Percentiles rank a stretch among this genome's conserved stretches.
phyloP scores from a whole-genome alignment of 352 stramenopile genomes.

The Pythium phragmitis region DNA sequence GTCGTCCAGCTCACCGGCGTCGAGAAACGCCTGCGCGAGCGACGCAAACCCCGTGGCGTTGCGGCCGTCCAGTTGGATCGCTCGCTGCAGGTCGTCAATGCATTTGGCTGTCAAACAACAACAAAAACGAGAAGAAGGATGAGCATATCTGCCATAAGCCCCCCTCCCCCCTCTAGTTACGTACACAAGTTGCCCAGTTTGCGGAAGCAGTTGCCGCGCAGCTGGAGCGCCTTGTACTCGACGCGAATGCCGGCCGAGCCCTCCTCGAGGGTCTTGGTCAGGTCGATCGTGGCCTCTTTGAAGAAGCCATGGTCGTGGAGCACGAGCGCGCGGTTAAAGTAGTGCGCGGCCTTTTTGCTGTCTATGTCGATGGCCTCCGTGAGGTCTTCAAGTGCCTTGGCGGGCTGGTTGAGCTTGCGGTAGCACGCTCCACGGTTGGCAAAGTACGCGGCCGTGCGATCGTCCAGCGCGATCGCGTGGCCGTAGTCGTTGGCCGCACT shows the following conservation, averaged over 20 bases:
- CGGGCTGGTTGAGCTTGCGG: conserved; percentile 63
- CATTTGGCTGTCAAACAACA: conserved; percentile 35
- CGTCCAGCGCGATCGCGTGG: conserved; percentile 57
- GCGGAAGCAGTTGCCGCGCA: conserved; percentile 63
- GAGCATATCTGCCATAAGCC: not conserved
- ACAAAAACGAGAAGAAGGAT: not conserved
- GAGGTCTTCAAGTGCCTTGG: conserved; percentile 64
- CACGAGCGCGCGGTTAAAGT: conserved; percentile 75
- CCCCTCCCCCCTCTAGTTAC: not conserved
- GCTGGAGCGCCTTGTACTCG: conserved; percentile 70
- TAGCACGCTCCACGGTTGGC: conserved; percentile 70
- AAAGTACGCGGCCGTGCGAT: conserved; percentile 67
- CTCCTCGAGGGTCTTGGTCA: conserved; percentile 74
- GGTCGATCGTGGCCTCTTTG: conserved; percentile 68
- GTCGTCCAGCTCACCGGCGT: conserved; percentile 48
- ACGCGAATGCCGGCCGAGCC: conserved; percentile 49
- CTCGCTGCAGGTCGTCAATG: conserved; percentile 68
- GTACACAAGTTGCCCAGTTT: conserved; percentile 50
- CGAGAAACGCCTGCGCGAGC: conserved; percentile 66
- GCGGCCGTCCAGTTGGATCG: conserved; percentile 67
- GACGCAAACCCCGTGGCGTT: conserved; percentile 61
- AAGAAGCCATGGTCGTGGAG: conserved; percentile 65
- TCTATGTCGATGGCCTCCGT: conserved; percentile 73
- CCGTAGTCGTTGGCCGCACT: conserved; percentile 60
- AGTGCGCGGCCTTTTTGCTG: conserved; percentile 65